Evolutionary conservation across 768 basidiomycete genomes (phyloP).

Genomic region (Suillus tomentosus): DNA sequence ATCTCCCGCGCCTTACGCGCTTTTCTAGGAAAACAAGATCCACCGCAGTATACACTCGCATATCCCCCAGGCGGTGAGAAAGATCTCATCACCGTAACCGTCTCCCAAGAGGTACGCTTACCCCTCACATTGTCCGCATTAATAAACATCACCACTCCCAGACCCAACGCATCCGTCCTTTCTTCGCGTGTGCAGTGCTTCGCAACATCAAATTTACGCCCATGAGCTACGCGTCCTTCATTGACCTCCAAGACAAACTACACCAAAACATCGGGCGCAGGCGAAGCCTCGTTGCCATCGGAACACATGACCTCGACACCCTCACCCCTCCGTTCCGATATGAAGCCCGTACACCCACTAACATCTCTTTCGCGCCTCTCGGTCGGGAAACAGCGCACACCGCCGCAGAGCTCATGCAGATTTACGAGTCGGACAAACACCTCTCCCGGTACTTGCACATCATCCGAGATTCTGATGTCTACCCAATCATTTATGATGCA

Average conservation of each 20-base stretch:
- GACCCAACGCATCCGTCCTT: slow-evolving; percentile 84
- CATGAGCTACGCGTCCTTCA: slow-evolving; percentile 92
- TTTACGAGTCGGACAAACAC: slow-evolving; percentile 97
- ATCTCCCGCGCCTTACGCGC: slow-evolving; percentile 83
- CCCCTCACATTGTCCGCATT: slow-evolving; percentile 7
- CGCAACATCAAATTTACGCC: slow-evolving; percentile 89
- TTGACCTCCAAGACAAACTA: slow-evolving; percentile 98
- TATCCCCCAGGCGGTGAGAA: slow-evolving; percentile 70
- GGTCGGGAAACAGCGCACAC: slow-evolving; percentile 78
- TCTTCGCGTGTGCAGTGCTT: slow-evolving; percentile 88
- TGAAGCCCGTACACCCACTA: slow-evolving; percentile 75
- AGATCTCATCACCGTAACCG: slow-evolving; percentile 62
- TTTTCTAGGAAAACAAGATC: slow-evolving; percentile 70
- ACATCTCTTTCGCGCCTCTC: slow-evolving; percentile 91
- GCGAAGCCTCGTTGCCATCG: slow-evolving; percentile 91
- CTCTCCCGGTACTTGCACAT: slow-evolving; percentile 87
- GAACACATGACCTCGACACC: slow-evolving; percentile 95
- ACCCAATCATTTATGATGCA: slow-evolving; percentile 96
- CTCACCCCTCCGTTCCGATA: slow-evolving; percentile 87
- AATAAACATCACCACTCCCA: slow-evolving; percentile 29
- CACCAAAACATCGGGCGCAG: slow-evolving; percentile 94
- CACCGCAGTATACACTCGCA: slow-evolving; percentile 75
- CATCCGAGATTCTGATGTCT: slow-evolving; percentile 92
- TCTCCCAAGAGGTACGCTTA: slow-evolving; percentile 68
- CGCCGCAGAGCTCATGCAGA: slow-evolving; percentile 87